These are phyloP conservation scores for Backusella australiensis DNA, from an alignment of 192 early-diverging fungal species.

Conservation along the genomic window DNA sequence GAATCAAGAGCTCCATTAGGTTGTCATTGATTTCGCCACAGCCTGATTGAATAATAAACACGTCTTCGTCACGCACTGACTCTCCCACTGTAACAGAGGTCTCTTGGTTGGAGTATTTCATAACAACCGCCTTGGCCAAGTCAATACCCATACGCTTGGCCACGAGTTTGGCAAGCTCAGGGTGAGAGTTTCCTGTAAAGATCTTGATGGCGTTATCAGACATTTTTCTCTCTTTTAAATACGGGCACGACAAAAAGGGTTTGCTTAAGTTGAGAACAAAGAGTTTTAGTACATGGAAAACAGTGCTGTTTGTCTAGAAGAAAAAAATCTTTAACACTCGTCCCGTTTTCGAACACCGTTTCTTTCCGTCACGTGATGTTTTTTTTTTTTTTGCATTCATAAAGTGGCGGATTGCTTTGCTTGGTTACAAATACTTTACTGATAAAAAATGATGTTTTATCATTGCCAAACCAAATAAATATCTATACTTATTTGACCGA, in stretches of 20 bases:
- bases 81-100: slow-evolving; percentile 71
- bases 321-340: neutral
- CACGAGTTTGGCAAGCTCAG: slow-evolving; percentile 86
- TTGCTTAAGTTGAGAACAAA: neutral
- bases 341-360: neutral
- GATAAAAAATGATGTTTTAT: too few species aligned
- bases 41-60: slow-evolving; percentile 95
- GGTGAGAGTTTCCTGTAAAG: slow-evolving; percentile 95
- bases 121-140: slow-evolving; percentile 87
- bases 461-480: too few species aligned
- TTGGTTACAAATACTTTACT: too few species aligned
- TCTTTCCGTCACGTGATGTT: neutral
- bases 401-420: too few species aligned
- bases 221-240: slow-evolving; percentile 38
- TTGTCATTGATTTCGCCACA: slow-evolving; percentile 84
- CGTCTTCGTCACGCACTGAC: slow-evolving; percentile 95
- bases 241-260: neutral
- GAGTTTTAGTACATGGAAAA: neutral
- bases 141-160: slow-evolving; percentile 94
- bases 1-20: slow-evolving; percentile 97
- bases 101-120: slow-evolving; percentile 98
- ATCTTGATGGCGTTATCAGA: slow-evolving; percentile 94
- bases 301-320: neutral
- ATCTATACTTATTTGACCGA: too few species aligned
- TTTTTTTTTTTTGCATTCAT: neutral